Conservation (phyloP, 164 flowering plant species). For the Protea cynaroides region DNA sequence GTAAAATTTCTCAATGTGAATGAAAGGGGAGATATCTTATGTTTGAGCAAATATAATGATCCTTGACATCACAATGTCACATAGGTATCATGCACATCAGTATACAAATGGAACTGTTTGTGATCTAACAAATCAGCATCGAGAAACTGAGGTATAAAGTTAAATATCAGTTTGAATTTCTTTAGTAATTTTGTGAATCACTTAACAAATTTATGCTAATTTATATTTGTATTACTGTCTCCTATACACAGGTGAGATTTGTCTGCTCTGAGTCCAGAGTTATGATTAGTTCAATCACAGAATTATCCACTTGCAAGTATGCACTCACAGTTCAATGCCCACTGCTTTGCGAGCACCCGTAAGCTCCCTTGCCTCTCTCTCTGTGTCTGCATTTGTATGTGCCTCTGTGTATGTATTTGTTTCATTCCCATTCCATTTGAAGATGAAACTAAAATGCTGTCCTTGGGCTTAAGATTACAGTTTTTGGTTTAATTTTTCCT, state of each 20-base stretch:
- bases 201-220: too few relatives aligned
- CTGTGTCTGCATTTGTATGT: conserved; percentile 7
- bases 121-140: conserved; percentile 81
- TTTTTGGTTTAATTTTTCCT: too few relatives aligned
- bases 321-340: conserved; percentile 86
- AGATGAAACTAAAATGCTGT: too few relatives aligned
- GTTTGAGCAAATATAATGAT: not conserved
- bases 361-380: conserved; percentile 54
- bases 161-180: too few relatives aligned
- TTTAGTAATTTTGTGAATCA: too few relatives aligned
- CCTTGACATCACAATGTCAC: not conserved
- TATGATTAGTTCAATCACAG: conserved; percentile 83
- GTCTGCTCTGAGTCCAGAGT: conserved; percentile 86
- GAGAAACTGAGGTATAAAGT: conserved; percentile 77
- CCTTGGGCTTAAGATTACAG: too few relatives aligned
- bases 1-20: conserved; percentile 23
- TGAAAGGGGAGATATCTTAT: not conserved
- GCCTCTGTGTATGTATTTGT: not conserved
- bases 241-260: conserved; percentile 65
- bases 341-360: conserved; percentile 86
- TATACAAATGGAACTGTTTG: conserved; percentile 84
- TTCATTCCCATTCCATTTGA: too few relatives aligned
- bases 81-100: conserved; percentile 88
- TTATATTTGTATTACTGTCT: too few relatives aligned
- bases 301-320: conserved; percentile 94